Evolutionary conservation across 2,329 filamentous ascomycete species (phyloP).

Genomic region (Epichloe gansuensis): DNA sequence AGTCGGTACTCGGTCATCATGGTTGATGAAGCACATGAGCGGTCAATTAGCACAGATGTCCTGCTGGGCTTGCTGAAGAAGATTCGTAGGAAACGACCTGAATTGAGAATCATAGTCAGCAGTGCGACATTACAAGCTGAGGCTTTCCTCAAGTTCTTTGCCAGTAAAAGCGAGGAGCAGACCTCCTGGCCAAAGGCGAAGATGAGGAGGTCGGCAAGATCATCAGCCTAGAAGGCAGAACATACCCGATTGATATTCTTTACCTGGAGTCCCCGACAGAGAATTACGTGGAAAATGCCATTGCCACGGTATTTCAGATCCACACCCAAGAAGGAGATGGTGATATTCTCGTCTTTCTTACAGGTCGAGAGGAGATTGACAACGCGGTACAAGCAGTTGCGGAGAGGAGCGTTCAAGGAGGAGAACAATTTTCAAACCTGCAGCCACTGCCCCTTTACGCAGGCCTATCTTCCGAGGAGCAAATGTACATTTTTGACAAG

Average conservation of each 20-base stretch:
- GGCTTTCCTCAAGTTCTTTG: constrained; percentile 72
- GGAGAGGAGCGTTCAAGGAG: constrained; percentile 55
- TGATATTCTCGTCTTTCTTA: constrained; percentile 84
- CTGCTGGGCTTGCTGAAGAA: constrained; percentile 86
- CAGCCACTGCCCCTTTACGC: constrained; percentile 66
- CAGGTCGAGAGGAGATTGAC: constrained; percentile 88
- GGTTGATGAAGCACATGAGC: constrained; percentile 94
- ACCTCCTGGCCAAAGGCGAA: constrained; percentile 11
- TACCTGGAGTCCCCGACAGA: constrained; percentile 69
- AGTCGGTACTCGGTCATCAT: constrained; percentile 92
- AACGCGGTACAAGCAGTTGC: constrained; percentile 65
- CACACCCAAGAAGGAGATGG: constrained; percentile 70
- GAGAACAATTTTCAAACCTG: constrained; percentile 16
- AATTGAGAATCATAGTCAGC: constrained; percentile 79
- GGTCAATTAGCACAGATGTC: constrained; percentile 85
- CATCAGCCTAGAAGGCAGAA: constrained; percentile 75
- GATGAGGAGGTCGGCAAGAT: constrained; percentile 35
- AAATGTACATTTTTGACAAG: constrained; percentile 89
- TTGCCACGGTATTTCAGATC: constrained; percentile 78
- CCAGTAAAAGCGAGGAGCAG: constrained; percentile 24
- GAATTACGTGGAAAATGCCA: constrained; percentile 73
- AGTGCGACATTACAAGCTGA: constrained; percentile 90
- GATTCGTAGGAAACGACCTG: constrained; percentile 65
- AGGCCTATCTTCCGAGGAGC: constrained; percentile 77
- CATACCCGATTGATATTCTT: constrained; percentile 77